Evolutionary conservation across 352 stramenopile species (phyloP).

Genomic region (Achlya hypogyna): DNA sequence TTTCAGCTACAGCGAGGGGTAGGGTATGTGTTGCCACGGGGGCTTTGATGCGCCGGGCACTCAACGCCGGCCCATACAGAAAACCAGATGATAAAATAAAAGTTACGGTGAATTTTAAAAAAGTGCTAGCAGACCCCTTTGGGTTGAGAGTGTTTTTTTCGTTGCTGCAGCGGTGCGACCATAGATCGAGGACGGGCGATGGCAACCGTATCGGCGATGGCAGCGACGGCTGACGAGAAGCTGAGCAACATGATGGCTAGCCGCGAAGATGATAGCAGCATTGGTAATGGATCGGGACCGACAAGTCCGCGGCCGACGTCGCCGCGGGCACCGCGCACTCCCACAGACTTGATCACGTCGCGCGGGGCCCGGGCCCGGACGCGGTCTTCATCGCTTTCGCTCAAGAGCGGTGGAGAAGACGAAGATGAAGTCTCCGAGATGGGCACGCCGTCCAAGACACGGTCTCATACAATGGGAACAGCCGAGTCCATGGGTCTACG

Average conservation of each 20-base stretch:
- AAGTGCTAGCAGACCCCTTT: background rate
- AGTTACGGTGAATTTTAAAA: background rate
- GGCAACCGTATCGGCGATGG: constrained; percentile 2
- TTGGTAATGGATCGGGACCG: background rate
- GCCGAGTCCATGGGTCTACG: constrained; percentile 9
- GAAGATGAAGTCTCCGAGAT: constrained; percentile 12
- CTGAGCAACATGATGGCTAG: background rate
- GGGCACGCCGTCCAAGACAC: background rate
- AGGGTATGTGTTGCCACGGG: constrained; percentile 1
- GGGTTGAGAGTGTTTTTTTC: constrained; percentile 1
- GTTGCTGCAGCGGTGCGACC: background rate
- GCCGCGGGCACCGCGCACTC: constrained; percentile 1
- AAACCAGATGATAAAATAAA: background rate
- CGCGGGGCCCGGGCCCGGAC: background rate
- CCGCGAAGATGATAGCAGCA: background rate
- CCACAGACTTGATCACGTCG: too few species aligned
- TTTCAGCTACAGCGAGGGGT: background rate
- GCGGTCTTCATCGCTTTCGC: constrained; percentile 13
- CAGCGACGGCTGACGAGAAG: background rate
- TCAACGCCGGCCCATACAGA: background rate
- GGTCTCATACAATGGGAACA: background rate
- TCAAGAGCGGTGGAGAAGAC: constrained; percentile 18
- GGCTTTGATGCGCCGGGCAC: background rate
- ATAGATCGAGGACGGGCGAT: constrained; percentile 8
- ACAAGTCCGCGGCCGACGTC: background rate